These are phyloP conservation scores for Alliaria petiolata DNA, from an alignment of 345 rosid genomes.

Conservation along the genomic window DNA sequence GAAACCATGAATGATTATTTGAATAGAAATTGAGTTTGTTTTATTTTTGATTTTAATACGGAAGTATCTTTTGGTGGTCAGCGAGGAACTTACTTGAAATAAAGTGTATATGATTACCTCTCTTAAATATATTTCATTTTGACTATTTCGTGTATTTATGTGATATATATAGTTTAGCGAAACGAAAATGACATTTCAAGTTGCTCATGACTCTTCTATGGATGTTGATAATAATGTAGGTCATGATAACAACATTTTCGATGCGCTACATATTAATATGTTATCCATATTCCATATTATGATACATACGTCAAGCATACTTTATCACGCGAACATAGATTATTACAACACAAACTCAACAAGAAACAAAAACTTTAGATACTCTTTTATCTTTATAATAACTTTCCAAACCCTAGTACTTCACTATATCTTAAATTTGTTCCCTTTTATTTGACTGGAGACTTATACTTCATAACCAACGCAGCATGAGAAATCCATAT, in stretches of 20 bases:
- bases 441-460: background rate
- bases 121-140: background rate
- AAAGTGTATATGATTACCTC: background rate
- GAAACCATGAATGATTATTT: background rate
- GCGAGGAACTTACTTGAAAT: background rate
- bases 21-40: no score
- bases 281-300: background rate
- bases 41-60: no score
- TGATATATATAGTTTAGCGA: background rate
- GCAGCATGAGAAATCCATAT: background rate
- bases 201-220: background rate
- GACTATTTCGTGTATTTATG: background rate
- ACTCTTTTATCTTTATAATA: background rate
- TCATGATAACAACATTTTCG: background rate
- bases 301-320: background rate
- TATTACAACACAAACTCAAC: conserved; percentile 2
- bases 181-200: background rate
- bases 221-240: background rate
- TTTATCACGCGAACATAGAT: background rate
- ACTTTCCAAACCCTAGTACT: background rate
- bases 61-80: background rate
- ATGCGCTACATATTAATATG: background rate
- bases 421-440: background rate
- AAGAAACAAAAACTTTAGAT: background rate
- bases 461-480: background rate